Percentiles rank a stretch among this genome's conserved stretches.
Conservation (phyloP, 2,329 filamentous ascomycete genomes). For the Fusarium neocosmosporiellum region DNA sequence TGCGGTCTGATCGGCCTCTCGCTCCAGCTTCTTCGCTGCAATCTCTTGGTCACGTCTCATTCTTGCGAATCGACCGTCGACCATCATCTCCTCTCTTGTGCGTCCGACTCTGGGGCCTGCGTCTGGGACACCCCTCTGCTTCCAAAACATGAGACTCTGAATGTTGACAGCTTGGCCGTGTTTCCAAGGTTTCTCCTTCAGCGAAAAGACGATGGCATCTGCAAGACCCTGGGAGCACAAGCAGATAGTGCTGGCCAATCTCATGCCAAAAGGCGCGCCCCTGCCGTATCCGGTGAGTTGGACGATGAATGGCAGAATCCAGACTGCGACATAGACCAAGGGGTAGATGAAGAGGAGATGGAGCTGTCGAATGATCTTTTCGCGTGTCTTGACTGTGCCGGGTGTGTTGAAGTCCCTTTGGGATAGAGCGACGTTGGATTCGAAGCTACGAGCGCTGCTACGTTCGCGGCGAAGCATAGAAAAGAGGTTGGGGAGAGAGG, state of each 20-base stretch:
- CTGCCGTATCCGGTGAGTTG: constrained; percentile 61
- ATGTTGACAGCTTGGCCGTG: constrained; percentile 29
- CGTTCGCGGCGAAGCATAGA: constrained; percentile 35
- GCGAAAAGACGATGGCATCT: constrained; percentile 75
- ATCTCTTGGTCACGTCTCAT: constrained; percentile 61
- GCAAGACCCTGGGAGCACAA: constrained; percentile 74
- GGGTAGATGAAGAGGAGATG: constrained; percentile 82
- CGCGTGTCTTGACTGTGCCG: constrained; percentile 54
- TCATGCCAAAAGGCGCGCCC: constrained; percentile 66
- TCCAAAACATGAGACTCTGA: constrained; percentile 28
- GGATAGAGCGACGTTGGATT: constrained; percentile 21
- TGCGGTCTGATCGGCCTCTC: background rate
- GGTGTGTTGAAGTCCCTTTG: constrained; percentile 37
- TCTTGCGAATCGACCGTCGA: constrained; percentile 62
- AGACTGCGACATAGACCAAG: constrained; percentile 76
- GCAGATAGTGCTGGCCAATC: constrained; percentile 65
- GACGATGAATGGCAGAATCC: constrained; percentile 76
- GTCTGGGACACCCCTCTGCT: constrained; percentile 6
- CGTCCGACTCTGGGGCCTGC: constrained; percentile 51
- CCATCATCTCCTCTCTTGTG: constrained; percentile 63
- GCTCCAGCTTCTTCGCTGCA: constrained; percentile 47
- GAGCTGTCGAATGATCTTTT: constrained; percentile 74
- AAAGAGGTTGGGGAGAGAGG: constrained; percentile 43
- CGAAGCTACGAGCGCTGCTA: constrained; percentile 28
- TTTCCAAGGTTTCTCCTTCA: constrained; percentile 77